Evolutionary conservation across 345 rosid genomes (phyloP).

Genomic region (Geranium rotundifolium): DNA sequence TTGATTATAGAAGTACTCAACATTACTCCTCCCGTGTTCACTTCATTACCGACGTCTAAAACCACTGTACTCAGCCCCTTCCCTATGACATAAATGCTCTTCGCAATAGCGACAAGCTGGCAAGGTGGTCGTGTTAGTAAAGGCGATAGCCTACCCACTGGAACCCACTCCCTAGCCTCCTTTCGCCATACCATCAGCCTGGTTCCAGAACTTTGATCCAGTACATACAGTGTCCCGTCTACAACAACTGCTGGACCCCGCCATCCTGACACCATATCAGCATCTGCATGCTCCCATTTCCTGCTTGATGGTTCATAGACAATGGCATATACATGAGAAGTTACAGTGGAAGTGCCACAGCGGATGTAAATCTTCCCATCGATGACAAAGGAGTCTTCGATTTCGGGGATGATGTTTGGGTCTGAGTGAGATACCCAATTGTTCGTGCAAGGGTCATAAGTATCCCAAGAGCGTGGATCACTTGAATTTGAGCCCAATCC

Average conservation of each 20-base stretch:
- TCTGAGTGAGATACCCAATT: constrained; percentile 32
- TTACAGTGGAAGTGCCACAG: constrained; percentile 21
- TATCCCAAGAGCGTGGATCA: constrained; percentile 52
- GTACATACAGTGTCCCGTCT: constrained; percentile 50
- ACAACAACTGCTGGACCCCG: constrained; percentile 66
- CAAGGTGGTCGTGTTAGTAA: constrained; percentile 59
- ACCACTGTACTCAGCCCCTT: constrained; percentile 60
- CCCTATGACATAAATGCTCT: constrained; percentile 49
- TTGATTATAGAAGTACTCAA: constrained; percentile 56
- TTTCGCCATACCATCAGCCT: constrained; percentile 60
- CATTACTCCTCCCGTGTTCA: constrained; percentile 47
- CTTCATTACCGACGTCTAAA: constrained; percentile 38
- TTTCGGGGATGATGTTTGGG: constrained; percentile 31
- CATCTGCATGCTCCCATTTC: constrained; percentile 55
- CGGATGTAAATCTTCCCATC: constrained; percentile 55
- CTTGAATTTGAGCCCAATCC: constrained; percentile 40
- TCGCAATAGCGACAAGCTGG: constrained; percentile 53
- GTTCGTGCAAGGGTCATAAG: constrained; percentile 39
- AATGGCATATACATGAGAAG: constrained; percentile 24
- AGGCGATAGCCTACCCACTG: constrained; percentile 52
- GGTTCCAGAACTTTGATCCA: constrained; percentile 68
- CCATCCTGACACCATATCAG: constrained; percentile 63
- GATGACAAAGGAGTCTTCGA: constrained; percentile 59
- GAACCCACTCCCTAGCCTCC: constrained; percentile 46
- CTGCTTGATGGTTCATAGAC: constrained; percentile 39